Percentiles rank a stretch among this genome's conserved stretches.
phyloP scores from a whole-genome alignment of 257 asterid genomes.

The Nicotiana tomentosiformis region DNA sequence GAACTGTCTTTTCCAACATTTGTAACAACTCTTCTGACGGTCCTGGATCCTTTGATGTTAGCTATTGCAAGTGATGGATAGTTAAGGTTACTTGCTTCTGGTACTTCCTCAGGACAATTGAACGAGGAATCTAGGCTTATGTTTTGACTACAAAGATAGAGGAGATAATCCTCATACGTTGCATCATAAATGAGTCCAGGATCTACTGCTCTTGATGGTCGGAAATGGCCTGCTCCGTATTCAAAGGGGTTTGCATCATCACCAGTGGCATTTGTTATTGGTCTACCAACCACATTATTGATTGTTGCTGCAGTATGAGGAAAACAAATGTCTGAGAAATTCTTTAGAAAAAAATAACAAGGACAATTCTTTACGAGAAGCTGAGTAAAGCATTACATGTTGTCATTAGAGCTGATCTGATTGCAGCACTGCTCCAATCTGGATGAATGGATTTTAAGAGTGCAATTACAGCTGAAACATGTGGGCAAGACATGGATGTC shows the following conservation, averaged over 20 bases:
- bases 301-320: slow-evolving; percentile 10
- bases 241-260: slow-evolving; percentile 28
- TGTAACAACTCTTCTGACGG: slow-evolving; percentile 38
- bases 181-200: slow-evolving; percentile 53
- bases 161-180: slow-evolving; percentile 32
- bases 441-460: slow-evolving; percentile 50
- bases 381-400: slow-evolving; percentile 16
- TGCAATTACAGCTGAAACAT: slow-evolving; percentile 33
- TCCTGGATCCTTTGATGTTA: slow-evolving; percentile 16
- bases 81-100: slow-evolving; percentile 30
- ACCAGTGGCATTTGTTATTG: slow-evolving; percentile 29
- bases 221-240: slow-evolving; percentile 46
- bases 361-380: not conserved
- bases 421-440: slow-evolving; percentile 47
- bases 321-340: not conserved
- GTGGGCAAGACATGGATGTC: slow-evolving; percentile 60
- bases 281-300: slow-evolving; percentile 18
- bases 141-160: slow-evolving; percentile 24
- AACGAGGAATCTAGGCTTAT: slow-evolving; percentile 11
- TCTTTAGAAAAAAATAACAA: not conserved
- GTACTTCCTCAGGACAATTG: slow-evolving; percentile 19
- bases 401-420: slow-evolving; percentile 49
- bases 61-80: slow-evolving; percentile 47
- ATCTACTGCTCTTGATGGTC: slow-evolving; percentile 43
- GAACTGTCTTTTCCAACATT: slow-evolving; percentile 33